Evolutionary conservation across 495 filamentous ascomycete genomes (phyloP).

Genomic region (Aspergillus sparsus): DNA sequence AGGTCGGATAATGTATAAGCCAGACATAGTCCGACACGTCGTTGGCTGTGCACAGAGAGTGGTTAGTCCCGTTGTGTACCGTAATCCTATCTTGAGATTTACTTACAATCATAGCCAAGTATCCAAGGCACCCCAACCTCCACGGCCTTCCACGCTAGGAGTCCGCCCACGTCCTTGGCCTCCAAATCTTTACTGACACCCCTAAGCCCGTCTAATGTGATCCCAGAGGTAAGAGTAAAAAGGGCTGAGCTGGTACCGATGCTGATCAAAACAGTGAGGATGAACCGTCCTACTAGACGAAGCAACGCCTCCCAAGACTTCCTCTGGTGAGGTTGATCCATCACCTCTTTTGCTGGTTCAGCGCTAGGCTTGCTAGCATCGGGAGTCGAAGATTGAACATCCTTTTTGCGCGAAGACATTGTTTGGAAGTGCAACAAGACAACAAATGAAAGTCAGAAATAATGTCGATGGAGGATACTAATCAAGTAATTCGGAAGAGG

Average conservation of each 20-base stretch:
- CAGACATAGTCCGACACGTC: conserved; percentile 69
- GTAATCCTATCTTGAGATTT: not conserved
- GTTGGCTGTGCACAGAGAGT: conserved; percentile 46
- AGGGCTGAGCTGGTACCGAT: conserved; percentile 58
- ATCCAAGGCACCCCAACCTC: conserved; percentile 72
- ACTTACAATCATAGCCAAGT: conserved; percentile 66
- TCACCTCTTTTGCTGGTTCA: conserved; percentile 1
- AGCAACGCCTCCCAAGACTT: conserved; percentile 29
- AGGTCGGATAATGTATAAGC: conserved; percentile 68
- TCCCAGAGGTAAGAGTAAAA: conserved; percentile 53
- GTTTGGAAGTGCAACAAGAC: not conserved
- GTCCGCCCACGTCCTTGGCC: conserved; percentile 59
- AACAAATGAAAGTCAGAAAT: not conserved
- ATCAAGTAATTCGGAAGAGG: not conserved
- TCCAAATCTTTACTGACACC: conserved; percentile 60
- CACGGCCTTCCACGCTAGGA: conserved; percentile 67
- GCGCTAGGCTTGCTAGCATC: conserved; percentile 10
- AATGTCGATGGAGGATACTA: not conserved
- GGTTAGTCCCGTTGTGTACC: conserved; percentile 1
- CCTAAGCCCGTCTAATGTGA: conserved; percentile 58
- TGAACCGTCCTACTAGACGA: conserved; percentile 58
- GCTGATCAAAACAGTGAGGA: conserved; percentile 63
- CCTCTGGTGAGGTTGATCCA: conserved; percentile 7
- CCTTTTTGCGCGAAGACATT: conserved; percentile 30
- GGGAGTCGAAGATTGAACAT: conserved; percentile 14